Conservation (phyloP, 257 asterid species). For the Penstemon davidsonii region DNA sequence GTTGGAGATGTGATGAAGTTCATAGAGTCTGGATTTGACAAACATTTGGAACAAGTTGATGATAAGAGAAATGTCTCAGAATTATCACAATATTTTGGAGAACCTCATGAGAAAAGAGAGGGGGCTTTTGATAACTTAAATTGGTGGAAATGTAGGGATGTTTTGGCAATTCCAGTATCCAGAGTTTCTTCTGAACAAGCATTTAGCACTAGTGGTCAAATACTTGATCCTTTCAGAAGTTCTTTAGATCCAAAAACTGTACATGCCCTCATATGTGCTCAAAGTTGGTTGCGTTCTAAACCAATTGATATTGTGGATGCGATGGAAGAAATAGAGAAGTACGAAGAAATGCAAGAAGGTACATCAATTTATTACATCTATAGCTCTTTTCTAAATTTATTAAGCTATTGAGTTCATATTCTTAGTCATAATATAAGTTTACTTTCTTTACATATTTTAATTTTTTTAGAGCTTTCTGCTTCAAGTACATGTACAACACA, state of each 20-base stretch:
- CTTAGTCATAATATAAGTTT: too few relatives aligned
- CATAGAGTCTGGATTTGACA: neutral
- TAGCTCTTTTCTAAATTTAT: too few relatives aligned
- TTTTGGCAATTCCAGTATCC: neutral
- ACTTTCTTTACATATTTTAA: too few relatives aligned
- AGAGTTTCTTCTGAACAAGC: neutral
- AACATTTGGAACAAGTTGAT: neutral
- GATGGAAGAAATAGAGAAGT: neutral
- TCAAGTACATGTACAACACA: too few relatives aligned
- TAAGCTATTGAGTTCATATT: too few relatives aligned
- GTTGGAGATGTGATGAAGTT: neutral
- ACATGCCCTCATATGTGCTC: neutral
- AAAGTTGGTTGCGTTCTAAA: neutral
- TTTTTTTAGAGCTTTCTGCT: too few relatives aligned
- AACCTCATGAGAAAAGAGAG: too few relatives aligned
- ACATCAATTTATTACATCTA: neutral
- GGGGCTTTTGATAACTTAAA: neutral
- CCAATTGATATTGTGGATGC: neutral
- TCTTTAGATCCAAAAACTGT: neutral
- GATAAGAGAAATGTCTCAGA: neutral
- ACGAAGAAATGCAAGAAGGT: neutral
- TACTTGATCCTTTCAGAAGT: neutral
- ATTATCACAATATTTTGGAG: neutral
- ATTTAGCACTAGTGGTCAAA: neutral
- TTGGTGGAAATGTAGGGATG: neutral